Conservation (phyloP, 768 basidiomycete species). For the Collybiopsis luxurians region DNA sequence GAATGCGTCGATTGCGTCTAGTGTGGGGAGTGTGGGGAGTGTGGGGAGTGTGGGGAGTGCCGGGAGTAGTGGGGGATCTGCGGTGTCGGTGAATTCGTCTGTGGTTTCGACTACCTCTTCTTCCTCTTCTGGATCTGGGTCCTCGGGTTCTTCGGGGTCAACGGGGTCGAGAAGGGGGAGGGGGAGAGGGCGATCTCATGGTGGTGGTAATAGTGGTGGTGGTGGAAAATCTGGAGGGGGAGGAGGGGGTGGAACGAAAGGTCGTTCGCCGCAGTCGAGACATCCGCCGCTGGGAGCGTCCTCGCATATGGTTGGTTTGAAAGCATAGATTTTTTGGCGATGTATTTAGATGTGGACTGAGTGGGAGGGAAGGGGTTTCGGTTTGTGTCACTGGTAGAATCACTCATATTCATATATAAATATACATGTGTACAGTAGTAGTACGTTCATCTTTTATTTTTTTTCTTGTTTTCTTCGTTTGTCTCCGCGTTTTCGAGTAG, state of each 20-base stretch:
- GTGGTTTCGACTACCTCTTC: background rate
- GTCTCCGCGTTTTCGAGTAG: no score
- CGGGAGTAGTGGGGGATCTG: background rate
- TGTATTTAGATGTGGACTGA: no score
- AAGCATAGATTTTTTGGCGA: no score
- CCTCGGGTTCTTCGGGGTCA: background rate
- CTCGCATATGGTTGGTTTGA: slow-evolving; percentile 7
- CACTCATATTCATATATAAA: no score
- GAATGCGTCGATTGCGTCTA: background rate
- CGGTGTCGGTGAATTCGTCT: background rate
- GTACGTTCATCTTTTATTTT: no score
- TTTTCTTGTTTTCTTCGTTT: no score
- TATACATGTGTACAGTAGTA: no score
- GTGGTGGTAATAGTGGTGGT: no score
- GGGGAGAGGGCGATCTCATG: background rate
- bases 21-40: background rate
- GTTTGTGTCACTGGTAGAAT: no score
- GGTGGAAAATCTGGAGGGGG: background rate
- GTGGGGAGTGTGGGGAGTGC: background rate
- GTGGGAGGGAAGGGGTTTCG: no score
- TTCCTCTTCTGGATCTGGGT: background rate
- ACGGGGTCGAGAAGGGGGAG: background rate
- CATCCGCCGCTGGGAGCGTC: slow-evolving; percentile 2
- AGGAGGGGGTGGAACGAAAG: no score
- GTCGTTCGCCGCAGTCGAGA: slow-evolving; percentile 1